Base-by-base conservation (phyloP, 1,284 basidiomycete species). In the Athelia sp. region DNA sequence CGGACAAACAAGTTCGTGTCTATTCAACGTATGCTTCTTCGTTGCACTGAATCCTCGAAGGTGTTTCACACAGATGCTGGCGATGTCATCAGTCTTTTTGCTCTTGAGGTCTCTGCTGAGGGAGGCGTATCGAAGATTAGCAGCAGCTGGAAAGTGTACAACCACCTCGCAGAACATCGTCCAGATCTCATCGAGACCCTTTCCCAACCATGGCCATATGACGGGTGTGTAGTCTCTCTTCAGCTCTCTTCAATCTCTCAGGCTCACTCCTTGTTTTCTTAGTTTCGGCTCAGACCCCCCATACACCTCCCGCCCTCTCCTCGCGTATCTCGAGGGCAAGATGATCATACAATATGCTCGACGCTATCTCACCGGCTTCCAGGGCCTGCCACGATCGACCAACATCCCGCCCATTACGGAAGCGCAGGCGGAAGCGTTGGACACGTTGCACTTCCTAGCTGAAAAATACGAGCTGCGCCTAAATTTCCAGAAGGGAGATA, bases 401-500 rank as follows among this genome's bases (percentile, higher is more conserved):
- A 48, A 69, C 48, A 75, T 76, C 49, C 72, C 73, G 26, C 71
- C 72, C 1, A 74, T 76, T 52, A 70, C 69, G 1, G 74, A 76
- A 54, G 73, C 70, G n/a, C 73, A 76, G 50, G 73, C 73, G 2
- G 73, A 76, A 53, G 73, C 74, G 3, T 59, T 76, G 29, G 74
- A 76, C 50, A 65, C 70, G 0, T 56, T 76, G 18, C 74, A 75
- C 53, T 76, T 71, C 56, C 52, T 72, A 10, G 73, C 71, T 1
- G 69, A 75, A 53, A 73, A 71, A 49, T 69, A 68, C 54, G 68
- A 69, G n/a, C 60, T 75, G 1, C 70, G 62, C 4, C 60, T 75
- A 38, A 74, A 74, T 50, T 74, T 76, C 59, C 65, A 73, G 57
- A 75, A 74, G 54, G 74, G 74, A 26, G 74, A 76, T 49, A 74